Evolutionary conservation across 352 stramenopile genomes (phyloP), one percentile per base, ranked within the genome.

Genomic region (Pythium plurisporium): DNA sequence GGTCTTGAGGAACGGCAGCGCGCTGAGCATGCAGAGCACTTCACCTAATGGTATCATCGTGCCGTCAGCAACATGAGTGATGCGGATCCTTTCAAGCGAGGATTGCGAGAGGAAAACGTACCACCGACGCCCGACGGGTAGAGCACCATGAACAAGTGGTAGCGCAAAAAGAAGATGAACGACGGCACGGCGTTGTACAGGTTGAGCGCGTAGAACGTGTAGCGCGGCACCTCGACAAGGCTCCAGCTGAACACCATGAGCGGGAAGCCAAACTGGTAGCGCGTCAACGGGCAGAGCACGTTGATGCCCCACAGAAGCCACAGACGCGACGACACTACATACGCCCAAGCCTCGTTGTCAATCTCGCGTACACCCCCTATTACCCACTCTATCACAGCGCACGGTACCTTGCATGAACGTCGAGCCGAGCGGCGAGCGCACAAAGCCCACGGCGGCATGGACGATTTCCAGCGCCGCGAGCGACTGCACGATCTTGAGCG

Each of bases 91-190:
- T n/a, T n/a, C n/a, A 20, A 25, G 19, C 23, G n/a, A 6, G n/a
- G 6, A 9, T 44, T 20, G 26, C 12, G 19, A 44, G 38, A 27
- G 10, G 6, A 12, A 44, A 34, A 69, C 74, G 94, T 91, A 70
- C 96, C 96, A 3, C 80, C 80, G 55, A 99, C 98, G 47, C 96
- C 96, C 38, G 93, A 98, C 12, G 96, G 96, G 77, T 99, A 99
- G 17, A 99, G 81, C 53, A 99, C 72, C 64, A 96, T 94, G 79
- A 99, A 99, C 22, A 99, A 79, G 54, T 97, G 96, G 72, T 99
- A 99, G 51, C 96, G 91, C 33, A 99, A 68, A 79, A 95, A 99
- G 70, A 99, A 98, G 31, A 99, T 78, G 56, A 90, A 89, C 59
- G 84, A 95, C n/a, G 96, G 96, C 65, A 98, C 91, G 44, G 74